Evolutionary conservation across 176 grass and related monocot genomes (phyloP), one percentile per base, ranked within the genome.

Genomic region (Echinochloa phyllopogon): DNA sequence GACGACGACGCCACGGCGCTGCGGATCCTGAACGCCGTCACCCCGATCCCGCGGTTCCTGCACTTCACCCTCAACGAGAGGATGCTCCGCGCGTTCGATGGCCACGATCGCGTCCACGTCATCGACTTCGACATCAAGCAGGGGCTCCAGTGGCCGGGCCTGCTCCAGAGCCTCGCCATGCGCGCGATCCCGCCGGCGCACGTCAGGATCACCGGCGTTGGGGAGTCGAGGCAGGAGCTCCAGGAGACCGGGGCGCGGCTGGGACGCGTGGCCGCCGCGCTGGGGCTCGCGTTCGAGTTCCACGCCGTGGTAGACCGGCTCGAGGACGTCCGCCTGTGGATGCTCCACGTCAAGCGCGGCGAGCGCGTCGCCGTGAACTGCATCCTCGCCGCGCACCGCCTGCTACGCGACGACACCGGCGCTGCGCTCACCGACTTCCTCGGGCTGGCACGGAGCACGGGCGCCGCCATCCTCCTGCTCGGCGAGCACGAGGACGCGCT

Each of bases 51-150:
- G 23, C 87, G 87, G 36, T 96, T 99, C 77, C 55, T 99, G 21
- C 97, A 99, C 74, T 99, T 99, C 88, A 92, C 97, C 0, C 61
- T 94, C 39, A 99, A 96, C 76, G 97, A 96, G 81, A 55, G 94
- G 8, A 37, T 99, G 51, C 58, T 96, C 29, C 85, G 84, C 48
- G 88, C 78, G n/a, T 99, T 99, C 72, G 91, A 96, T 61, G 97
- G 97, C 25, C 92, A 94, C 78, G 94, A 99, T 27, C 92, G 94
- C n/a, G 89, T 99, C 42, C 97, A 99, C 88, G 74, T 99, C 74
- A 94, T 99, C 74, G 94, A 99, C 81, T 99, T 99, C 64, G 92
- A 99, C 88, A 89, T 96, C 87, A 99, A 94, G 87, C 97, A 99
- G 71, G 96, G 97, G 14, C 88, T 99, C 40, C 97, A 99, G 74